Evolutionary conservation across 179 eudicot species (phyloP), one percentile per base, ranked within the genome.

Genomic region (Pouteria campechiana): DNA sequence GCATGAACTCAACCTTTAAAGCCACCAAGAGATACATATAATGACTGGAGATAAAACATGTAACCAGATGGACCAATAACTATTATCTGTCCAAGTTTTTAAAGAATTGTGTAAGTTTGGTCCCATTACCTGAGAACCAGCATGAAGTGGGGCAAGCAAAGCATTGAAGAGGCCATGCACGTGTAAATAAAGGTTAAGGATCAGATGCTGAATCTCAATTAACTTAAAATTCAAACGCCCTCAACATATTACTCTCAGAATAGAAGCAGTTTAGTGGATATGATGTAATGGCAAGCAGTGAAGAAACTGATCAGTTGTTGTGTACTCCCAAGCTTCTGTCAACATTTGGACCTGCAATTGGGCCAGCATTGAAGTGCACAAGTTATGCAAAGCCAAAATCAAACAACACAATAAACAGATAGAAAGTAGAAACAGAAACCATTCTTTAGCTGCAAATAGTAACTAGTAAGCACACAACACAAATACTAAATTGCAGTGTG

Each of bases 81-180:
- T n/a, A n/a, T n/a, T n/a, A n/a, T n/a, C n/a, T n/a, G n/a, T n/a
- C n/a, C n/a, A n/a, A n/a, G n/a, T n/a, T n/a, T n/a, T n/a, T n/a
- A n/a, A n/a, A n/a, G n/a, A n/a, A n/a, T n/a, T n/a, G n/a, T n/a
- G n/a, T n/a, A n/a, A n/a, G n/a, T n/a, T n/a, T n/a, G n/a, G n/a
- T n/a, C n/a, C 24, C 50, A 73, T 76, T 69, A 90, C 98, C 44
- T 68, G 54, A 42, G 98, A 73, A 32, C 98, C 98, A 5, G 94
- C 96, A 50, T 79, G 86, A n/a, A 90, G 73, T 17, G 98, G 98
- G 57, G 98, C 94, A 18, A 90, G 69, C 44, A 90, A 59, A 35
- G 92, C 96, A 73, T 90, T 90, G 70, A 90, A 90, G 47, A 90
- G 74, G 21, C 98, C 98, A 63, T 90, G 98, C 55, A 90, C 98